Conservation (phyloP, 2,329 filamentous ascomycete genomes). For the Botrytis elliptica region DNA sequence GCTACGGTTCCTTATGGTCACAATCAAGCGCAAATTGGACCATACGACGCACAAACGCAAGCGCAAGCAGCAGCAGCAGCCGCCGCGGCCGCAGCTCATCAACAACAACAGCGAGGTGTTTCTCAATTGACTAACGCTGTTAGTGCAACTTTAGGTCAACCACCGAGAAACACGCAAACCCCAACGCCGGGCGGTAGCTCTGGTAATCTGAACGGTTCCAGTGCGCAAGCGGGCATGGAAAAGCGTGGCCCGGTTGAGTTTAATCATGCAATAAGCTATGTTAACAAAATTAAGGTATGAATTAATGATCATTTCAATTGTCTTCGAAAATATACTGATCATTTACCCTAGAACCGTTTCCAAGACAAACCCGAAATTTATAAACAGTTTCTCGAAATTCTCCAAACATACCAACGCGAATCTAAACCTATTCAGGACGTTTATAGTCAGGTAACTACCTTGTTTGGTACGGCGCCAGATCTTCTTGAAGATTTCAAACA, state of each 20-base stretch:
- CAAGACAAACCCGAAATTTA: slow-evolving; percentile 97
- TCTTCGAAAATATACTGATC: slow-evolving; percentile 22
- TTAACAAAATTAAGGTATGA: slow-evolving; percentile 95
- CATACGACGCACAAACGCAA: slow-evolving; percentile 44
- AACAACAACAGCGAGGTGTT: slow-evolving; percentile 64
- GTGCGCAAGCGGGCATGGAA: slow-evolving; percentile 64
- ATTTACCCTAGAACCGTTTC: slow-evolving; percentile 77
- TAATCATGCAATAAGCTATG: slow-evolving; percentile 98
- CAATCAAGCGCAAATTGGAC: slow-evolving; percentile 37
- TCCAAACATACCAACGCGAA: slow-evolving; percentile 97
- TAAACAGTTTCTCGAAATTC: slow-evolving; percentile 96
- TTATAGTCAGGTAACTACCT: slow-evolving; percentile 90
- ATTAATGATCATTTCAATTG: slow-evolving; percentile 31
- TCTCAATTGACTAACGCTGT: slow-evolving; percentile 65
- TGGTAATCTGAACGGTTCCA: slow-evolving; percentile 60
- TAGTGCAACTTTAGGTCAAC: slow-evolving; percentile 40
- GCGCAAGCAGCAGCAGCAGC: slow-evolving; percentile 42
- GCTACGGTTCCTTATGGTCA: slow-evolving; percentile 49
- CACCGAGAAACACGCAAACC: slow-evolving; percentile 56
- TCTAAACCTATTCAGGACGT: slow-evolving; percentile 98
- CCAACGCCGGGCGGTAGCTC: slow-evolving; percentile 55
- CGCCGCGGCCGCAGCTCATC: slow-evolving; percentile 47
- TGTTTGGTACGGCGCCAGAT: slow-evolving; percentile 92
- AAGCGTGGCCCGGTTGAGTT: slow-evolving; percentile 96
- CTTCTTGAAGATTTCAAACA: slow-evolving; percentile 98